Evolutionary conservation across 163 green algal species (phyloP).

Genomic region (Chlorella variabilis): DNA sequence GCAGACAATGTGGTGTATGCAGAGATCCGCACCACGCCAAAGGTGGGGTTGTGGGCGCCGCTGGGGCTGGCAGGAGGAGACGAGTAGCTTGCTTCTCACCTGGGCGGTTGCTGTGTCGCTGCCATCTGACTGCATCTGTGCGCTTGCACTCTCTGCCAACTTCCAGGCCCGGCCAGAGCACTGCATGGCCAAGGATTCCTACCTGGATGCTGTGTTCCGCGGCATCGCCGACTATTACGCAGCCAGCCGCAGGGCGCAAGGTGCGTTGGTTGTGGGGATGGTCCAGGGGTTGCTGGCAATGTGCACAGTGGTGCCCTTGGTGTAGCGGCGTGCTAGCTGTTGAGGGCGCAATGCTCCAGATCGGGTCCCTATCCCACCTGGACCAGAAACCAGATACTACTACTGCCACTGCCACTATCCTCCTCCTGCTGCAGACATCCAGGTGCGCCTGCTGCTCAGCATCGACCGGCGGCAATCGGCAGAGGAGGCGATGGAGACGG

Average conservation of each 20-base stretch:
- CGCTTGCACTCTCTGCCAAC: no score
- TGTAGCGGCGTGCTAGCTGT: no score
- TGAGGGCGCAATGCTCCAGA: no score
- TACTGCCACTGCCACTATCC: background rate
- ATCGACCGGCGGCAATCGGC: slow-evolving; percentile 80
- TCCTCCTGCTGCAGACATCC: slow-evolving; percentile 22
- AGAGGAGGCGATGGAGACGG: slow-evolving; percentile 69
- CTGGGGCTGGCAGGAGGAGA: no score
- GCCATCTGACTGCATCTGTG: no score
- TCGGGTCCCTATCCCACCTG: no score
- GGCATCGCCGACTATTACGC: slow-evolving; percentile 57
- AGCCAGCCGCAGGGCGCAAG: background rate
- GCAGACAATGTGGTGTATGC: slow-evolving; percentile 75
- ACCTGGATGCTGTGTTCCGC: slow-evolving; percentile 76
- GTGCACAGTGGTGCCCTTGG: no score
- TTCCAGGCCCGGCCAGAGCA: slow-evolving; percentile 64
- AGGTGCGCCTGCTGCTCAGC: slow-evolving; percentile 43
- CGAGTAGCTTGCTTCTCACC: no score
- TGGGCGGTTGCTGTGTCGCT: no score
- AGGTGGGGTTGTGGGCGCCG: no score
- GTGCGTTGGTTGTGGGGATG: background rate
- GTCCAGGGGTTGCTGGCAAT: no score
- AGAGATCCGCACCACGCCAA: slow-evolving; percentile 89
- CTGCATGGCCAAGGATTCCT: slow-evolving; percentile 82
- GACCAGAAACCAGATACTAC: no score